These are phyloP conservation scores for Leccinellum rugosiceps DNA, from an alignment of 768 basidiomycete genomes.

Conservation along the genomic window DNA sequence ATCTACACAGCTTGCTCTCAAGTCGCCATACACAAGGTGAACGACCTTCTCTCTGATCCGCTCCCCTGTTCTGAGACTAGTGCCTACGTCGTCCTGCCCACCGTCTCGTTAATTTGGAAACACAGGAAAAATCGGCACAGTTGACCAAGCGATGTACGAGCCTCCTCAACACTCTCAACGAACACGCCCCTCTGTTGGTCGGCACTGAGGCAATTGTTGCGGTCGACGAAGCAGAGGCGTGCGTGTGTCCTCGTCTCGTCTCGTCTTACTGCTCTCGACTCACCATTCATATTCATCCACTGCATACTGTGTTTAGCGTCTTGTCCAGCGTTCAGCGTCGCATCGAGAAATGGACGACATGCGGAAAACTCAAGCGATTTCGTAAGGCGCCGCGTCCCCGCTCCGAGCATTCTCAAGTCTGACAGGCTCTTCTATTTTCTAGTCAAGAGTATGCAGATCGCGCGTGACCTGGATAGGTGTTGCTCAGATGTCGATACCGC, in stretches of 20 bases:
- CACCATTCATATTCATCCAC: background rate
- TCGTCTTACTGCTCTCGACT: background rate
- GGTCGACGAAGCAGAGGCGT: slow-evolving; percentile 46
- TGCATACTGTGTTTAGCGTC: slow-evolving; percentile 32
- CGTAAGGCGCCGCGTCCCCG: slow-evolving; percentile 29
- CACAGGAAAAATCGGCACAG: slow-evolving; percentile 41
- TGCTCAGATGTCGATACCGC: slow-evolving; percentile 40
- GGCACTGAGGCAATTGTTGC: slow-evolving; percentile 39
- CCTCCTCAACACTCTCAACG: slow-evolving; percentile 38
- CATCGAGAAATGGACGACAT: slow-evolving; percentile 38
- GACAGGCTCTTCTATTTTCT: background rate
- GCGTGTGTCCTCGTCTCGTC: slow-evolving; percentile 16
- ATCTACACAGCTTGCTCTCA: slow-evolving; percentile 46
- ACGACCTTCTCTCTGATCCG: background rate
- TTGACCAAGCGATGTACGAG: slow-evolving; percentile 41
- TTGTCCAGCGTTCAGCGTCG: slow-evolving; percentile 39
- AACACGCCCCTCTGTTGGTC: slow-evolving; percentile 37
- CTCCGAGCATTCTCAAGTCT: slow-evolving; percentile 1
- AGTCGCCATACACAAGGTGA: slow-evolving; percentile 49
- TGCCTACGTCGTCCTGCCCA: background rate
- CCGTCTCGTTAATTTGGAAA: background rate
- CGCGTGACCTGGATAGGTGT: slow-evolving; percentile 43
- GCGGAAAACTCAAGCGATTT: slow-evolving; percentile 37
- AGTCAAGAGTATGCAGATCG: slow-evolving; percentile 49
- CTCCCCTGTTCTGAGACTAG: background rate